phyloP scores from a whole-genome alignment of 2,329 filamentous ascomycete genomes.

The Chaetomium sp. region DNA sequence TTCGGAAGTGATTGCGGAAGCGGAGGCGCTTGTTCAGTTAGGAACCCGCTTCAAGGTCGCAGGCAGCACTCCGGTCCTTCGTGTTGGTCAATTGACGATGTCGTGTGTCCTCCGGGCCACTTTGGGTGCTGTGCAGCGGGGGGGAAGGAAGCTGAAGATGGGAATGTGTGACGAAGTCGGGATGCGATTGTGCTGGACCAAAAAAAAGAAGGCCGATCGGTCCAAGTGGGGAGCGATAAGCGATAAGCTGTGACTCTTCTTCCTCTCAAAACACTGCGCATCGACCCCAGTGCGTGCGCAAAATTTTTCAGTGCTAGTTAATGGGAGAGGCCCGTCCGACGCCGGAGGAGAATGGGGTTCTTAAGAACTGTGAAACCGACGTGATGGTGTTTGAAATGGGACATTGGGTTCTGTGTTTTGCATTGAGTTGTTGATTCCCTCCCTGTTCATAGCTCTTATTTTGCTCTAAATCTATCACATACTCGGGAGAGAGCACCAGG shows the following conservation, averaged over 20 bases:
- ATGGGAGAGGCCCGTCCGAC: slow-evolving; percentile 23
- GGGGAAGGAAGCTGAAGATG: slow-evolving; percentile 22
- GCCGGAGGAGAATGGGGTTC: slow-evolving; percentile 21
- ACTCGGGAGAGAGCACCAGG: not conserved
- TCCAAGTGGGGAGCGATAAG: slow-evolving; percentile 32
- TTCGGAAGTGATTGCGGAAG: slow-evolving; percentile 13
- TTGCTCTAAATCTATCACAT: not conserved
- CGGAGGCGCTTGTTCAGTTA: slow-evolving; percentile 19
- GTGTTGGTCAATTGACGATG: slow-evolving; percentile 32
- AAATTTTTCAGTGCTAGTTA: slow-evolving; percentile 25
- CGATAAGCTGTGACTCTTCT: slow-evolving; percentile 33
- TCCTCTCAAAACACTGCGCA: slow-evolving; percentile 7
- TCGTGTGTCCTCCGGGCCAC: slow-evolving; percentile 27
- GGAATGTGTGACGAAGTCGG: slow-evolving; percentile 25
- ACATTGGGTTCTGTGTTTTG: not conserved
- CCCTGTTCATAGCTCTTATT: not conserved
- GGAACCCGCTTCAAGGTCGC: slow-evolving; percentile 20
- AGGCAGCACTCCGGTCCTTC: slow-evolving; percentile 29
- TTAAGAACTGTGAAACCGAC: not conserved
- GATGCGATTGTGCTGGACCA: slow-evolving; percentile 22
- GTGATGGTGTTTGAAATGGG: slow-evolving; percentile 6
- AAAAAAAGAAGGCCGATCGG: slow-evolving; percentile 31
- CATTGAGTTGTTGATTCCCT: not conserved
- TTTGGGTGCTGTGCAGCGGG: slow-evolving; percentile 18
- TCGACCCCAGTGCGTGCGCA: slow-evolving; percentile 25